These are phyloP conservation scores for Vachellia collinsii DNA, from an alignment of 306 rosid species.

Conservation along the genomic window DNA sequence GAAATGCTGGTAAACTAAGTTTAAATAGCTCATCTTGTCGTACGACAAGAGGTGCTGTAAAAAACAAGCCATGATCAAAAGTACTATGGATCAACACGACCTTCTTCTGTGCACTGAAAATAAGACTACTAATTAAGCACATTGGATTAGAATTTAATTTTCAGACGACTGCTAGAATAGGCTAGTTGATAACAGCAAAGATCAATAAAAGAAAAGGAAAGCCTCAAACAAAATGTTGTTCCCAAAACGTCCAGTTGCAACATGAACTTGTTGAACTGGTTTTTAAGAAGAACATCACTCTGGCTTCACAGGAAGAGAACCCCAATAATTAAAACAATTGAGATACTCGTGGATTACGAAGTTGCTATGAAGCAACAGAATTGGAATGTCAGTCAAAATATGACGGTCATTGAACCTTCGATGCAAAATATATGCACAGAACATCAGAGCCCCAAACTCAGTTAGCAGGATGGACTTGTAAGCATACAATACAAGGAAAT, in stretches of 20 bases:
- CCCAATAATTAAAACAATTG: conserved; percentile 35
- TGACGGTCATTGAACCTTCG: background rate
- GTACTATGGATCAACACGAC: background rate
- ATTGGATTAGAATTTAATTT: background rate
- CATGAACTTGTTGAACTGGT: conserved; percentile 56
- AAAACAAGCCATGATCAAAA: conserved; percentile 5
- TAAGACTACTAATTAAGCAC: background rate
- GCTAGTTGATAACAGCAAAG: background rate
- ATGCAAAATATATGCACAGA: background rate
- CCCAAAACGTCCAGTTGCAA: conserved; percentile 76
- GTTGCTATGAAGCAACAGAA: conserved; percentile 44
- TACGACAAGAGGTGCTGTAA: background rate
- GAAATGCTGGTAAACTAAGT: background rate
- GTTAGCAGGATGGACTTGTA: background rate
- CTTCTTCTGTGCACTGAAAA: background rate
- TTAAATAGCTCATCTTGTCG: background rate
- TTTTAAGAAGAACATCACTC: conserved; percentile 65
- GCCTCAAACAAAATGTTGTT: conserved; percentile 42
- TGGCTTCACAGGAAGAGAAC: conserved; percentile 55
- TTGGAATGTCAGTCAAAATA: background rate
- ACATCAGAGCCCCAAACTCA: background rate
- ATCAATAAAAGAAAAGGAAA: background rate
- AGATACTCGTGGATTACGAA: conserved; percentile 31
- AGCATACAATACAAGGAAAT: background rate
- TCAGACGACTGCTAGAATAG: background rate